Evolutionary conservation across 176 grass and related monocot genomes (phyloP), one percentile per base, ranked within the genome.

Genomic region (Oryza glumipatula): DNA sequence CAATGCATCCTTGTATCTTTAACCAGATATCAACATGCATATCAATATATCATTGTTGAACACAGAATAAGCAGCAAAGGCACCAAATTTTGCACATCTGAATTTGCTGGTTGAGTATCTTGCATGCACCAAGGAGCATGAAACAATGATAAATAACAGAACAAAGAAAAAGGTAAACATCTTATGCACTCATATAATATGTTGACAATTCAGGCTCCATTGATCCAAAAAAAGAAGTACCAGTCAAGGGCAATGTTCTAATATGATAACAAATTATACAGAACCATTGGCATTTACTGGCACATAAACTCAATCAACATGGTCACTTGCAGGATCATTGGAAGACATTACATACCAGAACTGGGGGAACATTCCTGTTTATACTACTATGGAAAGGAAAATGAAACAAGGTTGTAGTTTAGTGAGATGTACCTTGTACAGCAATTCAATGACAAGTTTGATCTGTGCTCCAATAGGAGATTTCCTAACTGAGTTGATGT

Each of bases 401-500:
- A 65, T 28, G 15, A 21, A 76, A 70, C 26, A 41, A 68, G 14
- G 14, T 16, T 76, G 22, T 77, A 69, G 54, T 22, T 49, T 47
- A 85, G 65, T 2, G 0, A 70, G 48, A 80, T 47, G 16, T 81
- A 97, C 95, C 90, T 97, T 88, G 67, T 82, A 92, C 58, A 97
- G 95, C 68, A 94, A 77, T 56, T 91, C 92, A 14, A 97, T 97
- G 23, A 97, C 92, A 83, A 88, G 88, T 66, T 91, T 97, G 69
- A 97, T 92, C 69, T 94, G 92, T 80, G 88, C 90, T 51, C 95
- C 95, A 69, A 94, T 77, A 75, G 90, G 92, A 82, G 90, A 94
- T 69, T 94, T 97, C 74, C 90, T 84, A 72, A 97, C 90, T 4
- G 80, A 82, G 85, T 97, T 92, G 28, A 97, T 93, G 15, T 97